Evolutionary conservation across 176 grass and related monocot species (phyloP).

Genomic region (Lolium multiflorum): DNA sequence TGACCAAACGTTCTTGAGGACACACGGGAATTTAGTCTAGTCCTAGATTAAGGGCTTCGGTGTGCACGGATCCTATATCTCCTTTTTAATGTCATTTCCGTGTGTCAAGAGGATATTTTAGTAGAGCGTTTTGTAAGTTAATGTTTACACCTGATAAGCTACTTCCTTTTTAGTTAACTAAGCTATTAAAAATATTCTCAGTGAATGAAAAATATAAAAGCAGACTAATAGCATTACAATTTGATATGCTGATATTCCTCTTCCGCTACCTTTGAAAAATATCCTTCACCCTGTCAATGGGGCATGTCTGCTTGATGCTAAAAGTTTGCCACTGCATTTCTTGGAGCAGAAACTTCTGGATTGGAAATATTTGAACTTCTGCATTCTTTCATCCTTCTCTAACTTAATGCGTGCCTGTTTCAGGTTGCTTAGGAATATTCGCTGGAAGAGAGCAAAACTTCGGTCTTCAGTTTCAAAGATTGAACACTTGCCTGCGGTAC

Average conservation of each 20-base stretch:
- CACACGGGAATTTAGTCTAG: too few species aligned
- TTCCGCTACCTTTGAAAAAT: neutral
- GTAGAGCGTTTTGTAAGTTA: neutral
- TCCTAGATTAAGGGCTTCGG: too few species aligned
- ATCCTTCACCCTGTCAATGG: neutral
- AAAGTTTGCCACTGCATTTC: neutral
- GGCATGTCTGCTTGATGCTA: neutral
- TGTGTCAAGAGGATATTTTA: neutral
- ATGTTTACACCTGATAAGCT: neutral
- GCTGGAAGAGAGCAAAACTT: neutral
- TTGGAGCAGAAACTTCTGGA: neutral
- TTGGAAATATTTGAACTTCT: neutral
- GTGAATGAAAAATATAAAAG: neutral
- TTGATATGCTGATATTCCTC: neutral
- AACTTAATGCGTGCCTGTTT: slow-evolving; percentile 14
- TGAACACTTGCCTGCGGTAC: neutral
- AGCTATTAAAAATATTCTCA: neutral
- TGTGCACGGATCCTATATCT: too few species aligned
- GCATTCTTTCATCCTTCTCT: slow-evolving; percentile 1
- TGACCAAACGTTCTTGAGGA: too few species aligned
- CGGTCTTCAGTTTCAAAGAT: slow-evolving; percentile 22
- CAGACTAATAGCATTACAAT: neutral
- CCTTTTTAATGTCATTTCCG: neutral
- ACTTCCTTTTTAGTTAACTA: neutral
- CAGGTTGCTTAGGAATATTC: slow-evolving; percentile 40